Percentiles rank a stretch among this genome's conserved stretches.
Evolutionary conservation across 495 filamentous ascomycete genomes (phyloP).

Genomic region (Penicillium malachiteum): DNA sequence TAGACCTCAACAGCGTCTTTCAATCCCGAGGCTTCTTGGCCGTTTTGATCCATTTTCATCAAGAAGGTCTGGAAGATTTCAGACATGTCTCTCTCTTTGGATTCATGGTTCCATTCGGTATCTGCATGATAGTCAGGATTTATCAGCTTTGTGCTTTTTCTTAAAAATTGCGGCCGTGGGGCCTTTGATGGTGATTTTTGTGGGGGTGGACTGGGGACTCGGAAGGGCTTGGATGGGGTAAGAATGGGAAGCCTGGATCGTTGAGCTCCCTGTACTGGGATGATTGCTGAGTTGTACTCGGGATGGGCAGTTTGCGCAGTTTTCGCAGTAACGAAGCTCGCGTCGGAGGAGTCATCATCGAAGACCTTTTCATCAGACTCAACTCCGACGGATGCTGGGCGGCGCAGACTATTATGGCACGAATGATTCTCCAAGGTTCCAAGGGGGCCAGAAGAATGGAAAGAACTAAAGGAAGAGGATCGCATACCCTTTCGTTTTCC

Average conservation of each 20-base stretch:
- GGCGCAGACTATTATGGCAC: background rate
- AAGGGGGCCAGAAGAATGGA: constrained; percentile 22
- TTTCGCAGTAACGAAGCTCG: background rate
- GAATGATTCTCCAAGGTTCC: constrained; percentile 8
- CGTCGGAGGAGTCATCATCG: background rate
- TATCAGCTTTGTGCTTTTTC: constrained; percentile 65
- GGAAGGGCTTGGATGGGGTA: constrained; percentile 8
- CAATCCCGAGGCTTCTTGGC: constrained; percentile 57
- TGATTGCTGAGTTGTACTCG: background rate
- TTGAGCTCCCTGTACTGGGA: background rate
- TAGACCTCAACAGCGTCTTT: constrained; percentile 69
- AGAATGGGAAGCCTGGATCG: constrained; percentile 1
- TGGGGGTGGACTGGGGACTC: constrained; percentile 1
- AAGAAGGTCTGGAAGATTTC: constrained; percentile 58
- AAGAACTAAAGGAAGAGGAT: constrained; percentile 26
- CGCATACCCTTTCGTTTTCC: constrained; percentile 72
- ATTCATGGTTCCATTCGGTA: constrained; percentile 71
- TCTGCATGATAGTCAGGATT: constrained; percentile 43
- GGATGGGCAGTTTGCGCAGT: background rate
- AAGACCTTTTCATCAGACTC: background rate
- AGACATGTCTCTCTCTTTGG: constrained; percentile 64
- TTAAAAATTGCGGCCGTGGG: constrained; percentile 53
- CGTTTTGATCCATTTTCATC: constrained; percentile 59
- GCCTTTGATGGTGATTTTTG: constrained; percentile 21
- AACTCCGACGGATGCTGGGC: too few species aligned